A percentile compares a stretch with the other conserved stretches of the same genome.
phyloP scores from a whole-genome alignment of 768 basidiomycete species.

The Russula compacta region DNA sequence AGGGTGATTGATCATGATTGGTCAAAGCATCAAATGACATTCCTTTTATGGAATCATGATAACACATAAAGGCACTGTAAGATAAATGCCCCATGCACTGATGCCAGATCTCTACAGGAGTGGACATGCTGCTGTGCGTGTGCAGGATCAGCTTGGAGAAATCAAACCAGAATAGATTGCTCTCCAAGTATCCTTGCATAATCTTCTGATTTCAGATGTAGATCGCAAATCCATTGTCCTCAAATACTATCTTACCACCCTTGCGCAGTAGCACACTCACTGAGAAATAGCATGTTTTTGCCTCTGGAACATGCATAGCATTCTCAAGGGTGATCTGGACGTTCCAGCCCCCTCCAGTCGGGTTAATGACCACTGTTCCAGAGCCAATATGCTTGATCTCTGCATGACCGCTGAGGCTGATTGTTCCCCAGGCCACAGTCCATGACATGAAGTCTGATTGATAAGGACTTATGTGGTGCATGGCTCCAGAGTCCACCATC shows the following conservation, averaged over 20 bases:
- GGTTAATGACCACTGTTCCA: neutral
- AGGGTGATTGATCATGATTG: neutral
- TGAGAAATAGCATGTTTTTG: neutral
- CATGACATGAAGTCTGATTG: neutral
- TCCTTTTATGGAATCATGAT: neutral
- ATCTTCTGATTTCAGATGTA: neutral
- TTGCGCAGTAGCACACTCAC: neutral
- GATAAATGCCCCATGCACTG: neutral
- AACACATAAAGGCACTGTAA: neutral
- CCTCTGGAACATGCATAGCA: neutral
- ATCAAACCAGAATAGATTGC: neutral
- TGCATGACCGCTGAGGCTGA: neutral
- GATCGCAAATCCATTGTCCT: neutral
- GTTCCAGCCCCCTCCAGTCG: neutral
- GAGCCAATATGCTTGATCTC: neutral
- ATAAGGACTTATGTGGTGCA: neutral
- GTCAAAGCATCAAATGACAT: neutral
- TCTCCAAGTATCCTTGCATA: neutral
- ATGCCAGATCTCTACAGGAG: neutral
- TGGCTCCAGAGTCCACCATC: neutral
- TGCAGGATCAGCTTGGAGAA: neutral
- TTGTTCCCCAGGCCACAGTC: rapidly evolving
- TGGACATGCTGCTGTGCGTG: neutral
- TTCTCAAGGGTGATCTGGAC: neutral
- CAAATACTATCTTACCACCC: neutral